Evolutionary conservation across 805 yeast genomes (phyloP), one percentile per base, ranked within the genome.

Genomic region (Hemisphaericaspora nanyangensis): DNA sequence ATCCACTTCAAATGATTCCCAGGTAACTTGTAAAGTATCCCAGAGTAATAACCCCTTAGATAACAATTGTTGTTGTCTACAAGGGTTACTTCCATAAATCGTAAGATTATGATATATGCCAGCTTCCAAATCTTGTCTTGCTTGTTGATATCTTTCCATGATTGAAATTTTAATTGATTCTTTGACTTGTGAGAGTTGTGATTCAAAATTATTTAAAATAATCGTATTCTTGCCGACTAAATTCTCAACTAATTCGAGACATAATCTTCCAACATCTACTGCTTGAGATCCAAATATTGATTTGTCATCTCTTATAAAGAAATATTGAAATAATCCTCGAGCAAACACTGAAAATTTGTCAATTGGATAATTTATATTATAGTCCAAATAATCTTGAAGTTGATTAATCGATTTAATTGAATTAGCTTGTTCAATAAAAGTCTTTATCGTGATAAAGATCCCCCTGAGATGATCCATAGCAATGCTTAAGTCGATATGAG

Each of bases 11-110:
- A 80, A 66, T 5, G 66, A 60, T 51, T 87, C 95, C 38, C 84
- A 72, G 29, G 73, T 72, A 7, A 85, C 93, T 52, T 91, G 97
- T 24, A 86, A 63, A 2, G 88, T 72, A 58, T 91, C 97, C 84
- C 91, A 86, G 47, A 33, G 73, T 51, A 39, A 79, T 52, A 51
- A 74, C 65, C 52, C 80, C 67, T 46, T 80, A 65, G 51, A 82
- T 62, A 45, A 51, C 33, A 83, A 76, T 55, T 87, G 96, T 46
- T 96, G 77, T 52, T 87, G 89, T 40, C 96, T 72, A 35, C 95
- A 79, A 26, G 88, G 80, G 51, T 91, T 91, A 56, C 81, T 58
- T 7, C 61, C 68, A 29, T 42, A 48, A 1, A 51, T 45, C 2
- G 60, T 55, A 24, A 68, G 34, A 26, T 54, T 50, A 31, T 63